phyloP scores from a whole-genome alignment of 225 moss, liverwort and hornwort genomes.

The Asterella californica region DNA sequence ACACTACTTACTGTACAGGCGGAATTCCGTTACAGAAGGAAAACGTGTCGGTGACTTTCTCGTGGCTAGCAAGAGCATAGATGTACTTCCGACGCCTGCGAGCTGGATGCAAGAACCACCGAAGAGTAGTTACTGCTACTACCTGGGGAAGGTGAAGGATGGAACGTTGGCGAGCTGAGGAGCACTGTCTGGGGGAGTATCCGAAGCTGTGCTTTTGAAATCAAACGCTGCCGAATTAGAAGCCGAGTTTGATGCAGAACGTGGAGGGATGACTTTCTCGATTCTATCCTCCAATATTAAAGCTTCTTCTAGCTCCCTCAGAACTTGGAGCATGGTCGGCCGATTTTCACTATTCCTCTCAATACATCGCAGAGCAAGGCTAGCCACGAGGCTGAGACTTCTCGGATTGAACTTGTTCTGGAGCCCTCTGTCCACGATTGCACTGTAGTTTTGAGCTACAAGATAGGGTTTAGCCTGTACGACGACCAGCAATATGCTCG shows the following conservation, averaged over 20 bases:
- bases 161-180: conserved; percentile 13
- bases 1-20: background rate
- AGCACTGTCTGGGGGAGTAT: conserved; percentile 15
- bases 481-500: background rate
- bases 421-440: conserved; percentile 52
- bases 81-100: no score
- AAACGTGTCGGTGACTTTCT: background rate
- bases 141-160: conserved; percentile 15
- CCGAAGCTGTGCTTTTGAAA: conserved; percentile 8
- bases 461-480: conserved; percentile 66
- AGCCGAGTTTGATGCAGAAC: background rate
- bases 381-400: conserved; percentile 51
- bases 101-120: background rate
- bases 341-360: conserved; percentile 45
- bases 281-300: conserved; percentile 36
- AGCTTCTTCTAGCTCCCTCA: conserved; percentile 59
- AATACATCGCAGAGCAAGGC: conserved; percentile 53
- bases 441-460: conserved; percentile 38
- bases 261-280: background rate
- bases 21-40: background rate
- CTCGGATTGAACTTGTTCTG: conserved; percentile 44
- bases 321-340: conserved; percentile 66
- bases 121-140: background rate
- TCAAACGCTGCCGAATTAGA: conserved; percentile 1
- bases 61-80: background rate